Percentiles rank a stretch among this genome's conserved stretches.
These are phyloP conservation scores for Lasiosphaeria ovina DNA, from an alignment of 495 filamentous ascomycete genomes.

Conservation along the genomic window DNA sequence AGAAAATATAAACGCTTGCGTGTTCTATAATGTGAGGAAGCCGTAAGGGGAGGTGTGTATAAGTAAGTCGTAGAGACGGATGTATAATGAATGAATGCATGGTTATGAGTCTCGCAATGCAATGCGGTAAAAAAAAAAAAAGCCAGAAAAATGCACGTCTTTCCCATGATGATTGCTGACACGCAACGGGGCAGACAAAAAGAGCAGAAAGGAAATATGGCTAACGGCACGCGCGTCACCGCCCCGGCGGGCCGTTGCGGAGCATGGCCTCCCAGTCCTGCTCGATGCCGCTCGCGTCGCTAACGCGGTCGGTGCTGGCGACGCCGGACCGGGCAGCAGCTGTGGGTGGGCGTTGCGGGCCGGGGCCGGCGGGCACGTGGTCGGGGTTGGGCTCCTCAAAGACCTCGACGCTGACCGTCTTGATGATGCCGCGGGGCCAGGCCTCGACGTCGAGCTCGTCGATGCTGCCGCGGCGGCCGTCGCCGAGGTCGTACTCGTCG, in stretches of 20 bases:
- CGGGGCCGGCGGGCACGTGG: constrained; percentile 8
- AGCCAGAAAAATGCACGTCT: background rate
- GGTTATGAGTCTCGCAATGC: background rate
- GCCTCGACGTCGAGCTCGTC: constrained; percentile 23
- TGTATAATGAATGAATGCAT: too few species aligned
- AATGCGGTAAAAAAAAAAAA: background rate
- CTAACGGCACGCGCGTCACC: background rate
- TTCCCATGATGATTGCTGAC: constrained; percentile 2
- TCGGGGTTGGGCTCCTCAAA: constrained; percentile 34
- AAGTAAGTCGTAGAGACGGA: too few species aligned
- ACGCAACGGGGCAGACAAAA: background rate
- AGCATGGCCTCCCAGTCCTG: constrained; percentile 32
- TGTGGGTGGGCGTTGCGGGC: background rate
- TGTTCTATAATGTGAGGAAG: too few species aligned
- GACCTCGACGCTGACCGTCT: constrained; percentile 41
- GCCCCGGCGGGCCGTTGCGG: constrained; percentile 21
- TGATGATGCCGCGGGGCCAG: constrained; percentile 39
- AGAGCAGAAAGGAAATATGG: background rate
- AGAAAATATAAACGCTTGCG: too few species aligned
- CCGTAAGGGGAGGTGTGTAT: too few species aligned
- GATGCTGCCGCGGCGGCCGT: constrained; percentile 8
- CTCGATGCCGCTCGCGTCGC: constrained; percentile 22
- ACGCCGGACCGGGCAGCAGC: background rate
- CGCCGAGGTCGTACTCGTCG: constrained; percentile 14
- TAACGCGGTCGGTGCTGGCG: constrained; percentile 7